Evolutionary conservation across 2,329 filamentous ascomycete species (phyloP).

Genomic region (Clonostachys solani): DNA sequence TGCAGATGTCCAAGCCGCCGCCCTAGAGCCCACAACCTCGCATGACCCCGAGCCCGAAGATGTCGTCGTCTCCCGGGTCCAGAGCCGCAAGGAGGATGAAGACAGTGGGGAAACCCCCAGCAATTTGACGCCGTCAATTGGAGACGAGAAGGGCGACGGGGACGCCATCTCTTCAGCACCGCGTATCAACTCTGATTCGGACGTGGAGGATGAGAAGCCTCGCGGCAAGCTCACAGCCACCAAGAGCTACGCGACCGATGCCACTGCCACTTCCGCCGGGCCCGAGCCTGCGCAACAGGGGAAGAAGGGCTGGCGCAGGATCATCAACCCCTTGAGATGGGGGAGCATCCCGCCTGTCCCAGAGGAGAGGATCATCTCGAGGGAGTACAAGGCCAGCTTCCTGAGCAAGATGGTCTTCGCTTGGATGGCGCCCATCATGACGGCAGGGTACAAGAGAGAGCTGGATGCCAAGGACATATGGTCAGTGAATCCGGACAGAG

Average conservation of each 20-base stretch:
- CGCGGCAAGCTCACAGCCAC: conserved; percentile 20
- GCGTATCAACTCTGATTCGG: too few relatives aligned
- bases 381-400: conserved; percentile 69
- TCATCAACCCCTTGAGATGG: conserved; percentile 58
- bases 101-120: too few relatives aligned
- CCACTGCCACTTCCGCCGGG: conserved; percentile 41
- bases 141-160: too few relatives aligned
- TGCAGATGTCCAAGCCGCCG: conserved; percentile 18
- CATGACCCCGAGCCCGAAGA: neutral
- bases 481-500: conserved; percentile 77
- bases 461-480: conserved; percentile 85
- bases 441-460: conserved; percentile 77
- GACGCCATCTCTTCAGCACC: too few relatives aligned
- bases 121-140: too few relatives aligned
- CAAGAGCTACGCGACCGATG: conserved; percentile 49
- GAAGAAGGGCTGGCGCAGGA: conserved; percentile 56
- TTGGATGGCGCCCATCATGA: conserved; percentile 90
- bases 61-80: too few relatives aligned
- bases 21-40: conserved; percentile 15
- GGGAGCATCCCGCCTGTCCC: conserved; percentile 51
- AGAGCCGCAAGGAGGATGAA: too few relatives aligned
- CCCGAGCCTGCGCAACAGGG: conserved; percentile 20
- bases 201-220: too few relatives aligned
- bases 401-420: conserved; percentile 77
- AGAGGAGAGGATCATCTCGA: conserved; percentile 47